These are phyloP conservation scores for Suillus bovinus DNA, from an alignment of 768 basidiomycete species.

Conservation along the genomic window DNA sequence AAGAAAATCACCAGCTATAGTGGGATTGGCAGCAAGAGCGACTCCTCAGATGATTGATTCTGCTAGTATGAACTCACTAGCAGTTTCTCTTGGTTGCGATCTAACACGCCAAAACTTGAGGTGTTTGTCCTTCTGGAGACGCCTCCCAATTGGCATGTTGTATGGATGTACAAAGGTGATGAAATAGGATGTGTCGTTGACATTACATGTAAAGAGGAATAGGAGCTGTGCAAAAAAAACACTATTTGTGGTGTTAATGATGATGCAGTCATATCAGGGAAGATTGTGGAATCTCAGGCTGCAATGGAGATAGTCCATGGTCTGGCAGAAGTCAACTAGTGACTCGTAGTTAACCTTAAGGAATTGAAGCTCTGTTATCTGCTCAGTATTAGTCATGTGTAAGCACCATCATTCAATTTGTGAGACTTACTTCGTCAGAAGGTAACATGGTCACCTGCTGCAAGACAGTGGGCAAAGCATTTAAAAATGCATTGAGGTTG, in stretches of 20 bases:
- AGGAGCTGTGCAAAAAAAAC: conserved; percentile 22
- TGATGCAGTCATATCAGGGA: conserved; percentile 27
- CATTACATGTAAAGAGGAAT: conserved; percentile 20
- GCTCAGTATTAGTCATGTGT: not conserved
- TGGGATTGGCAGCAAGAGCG: conserved; percentile 22
- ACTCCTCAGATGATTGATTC: conserved; percentile 33
- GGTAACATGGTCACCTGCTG: not conserved
- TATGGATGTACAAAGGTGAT: conserved; percentile 22
- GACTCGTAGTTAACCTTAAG: conserved; percentile 31
- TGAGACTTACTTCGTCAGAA: not conserved
- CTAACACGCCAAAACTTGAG: conserved; percentile 22
- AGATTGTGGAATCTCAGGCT: conserved; percentile 30
- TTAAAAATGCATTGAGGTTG: not conserved
- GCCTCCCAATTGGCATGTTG: conserved; percentile 12
- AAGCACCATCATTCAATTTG: not conserved
- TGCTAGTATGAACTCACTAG: conserved; percentile 25
- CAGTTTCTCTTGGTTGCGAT: conserved; percentile 4
- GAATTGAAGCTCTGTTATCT: conserved; percentile 30
- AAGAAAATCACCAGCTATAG: conserved; percentile 3
- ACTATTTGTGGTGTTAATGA: conserved; percentile 19
- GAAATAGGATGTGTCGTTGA: conserved; percentile 12
- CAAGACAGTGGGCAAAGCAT: not conserved
- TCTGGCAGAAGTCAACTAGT: conserved; percentile 26
- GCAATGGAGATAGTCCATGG: conserved; percentile 30
- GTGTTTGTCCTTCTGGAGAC: conserved; percentile 23